Evolutionary conservation across 2,329 filamentous ascomycete species (phyloP).

Genomic region (Akanthomyces lecanii): DNA sequence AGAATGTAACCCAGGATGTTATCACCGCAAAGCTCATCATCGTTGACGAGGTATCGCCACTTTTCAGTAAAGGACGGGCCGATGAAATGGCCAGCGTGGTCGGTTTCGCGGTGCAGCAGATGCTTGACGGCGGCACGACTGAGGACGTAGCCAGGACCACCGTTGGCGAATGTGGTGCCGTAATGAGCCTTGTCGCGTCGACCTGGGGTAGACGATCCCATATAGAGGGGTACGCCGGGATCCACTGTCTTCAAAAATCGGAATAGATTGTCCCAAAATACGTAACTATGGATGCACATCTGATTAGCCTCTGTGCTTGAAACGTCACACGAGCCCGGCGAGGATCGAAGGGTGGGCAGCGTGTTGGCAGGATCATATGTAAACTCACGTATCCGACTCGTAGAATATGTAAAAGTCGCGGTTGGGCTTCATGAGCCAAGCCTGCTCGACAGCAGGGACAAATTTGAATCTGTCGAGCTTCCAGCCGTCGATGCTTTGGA

Average conservation of each 20-base stretch:
- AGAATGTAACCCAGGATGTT: constrained; percentile 15
- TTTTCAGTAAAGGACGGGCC: constrained; percentile 11
- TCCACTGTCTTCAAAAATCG: constrained; percentile 18
- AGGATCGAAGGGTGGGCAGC: neutral
- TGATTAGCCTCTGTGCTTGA: neutral
- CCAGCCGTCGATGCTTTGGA: constrained; percentile 41
- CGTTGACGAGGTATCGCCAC: constrained; percentile 13
- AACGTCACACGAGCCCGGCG: neutral
- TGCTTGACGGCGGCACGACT: constrained; percentile 20
- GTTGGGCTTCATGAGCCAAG: constrained; percentile 43
- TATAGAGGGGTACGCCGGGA: constrained; percentile 5
- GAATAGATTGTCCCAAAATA: constrained; percentile 21
- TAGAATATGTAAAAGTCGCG: constrained; percentile 54
- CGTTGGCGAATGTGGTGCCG: constrained; percentile 18
- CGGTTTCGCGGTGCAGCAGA: constrained; percentile 15
- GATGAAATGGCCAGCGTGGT: neutral
- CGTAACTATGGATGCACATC: constrained; percentile 11
- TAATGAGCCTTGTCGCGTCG: neutral
- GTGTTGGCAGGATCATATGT: constrained; percentile 28
- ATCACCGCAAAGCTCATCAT: constrained; percentile 19
- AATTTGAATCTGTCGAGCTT: constrained; percentile 55
- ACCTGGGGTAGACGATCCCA: constrained; percentile 15
- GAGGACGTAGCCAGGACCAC: constrained; percentile 20
- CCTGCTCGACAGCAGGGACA: constrained; percentile 49
- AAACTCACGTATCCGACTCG: constrained; percentile 50